Conservation (phyloP, 257 asterid species). For the Solanum dulcamara region DNA sequence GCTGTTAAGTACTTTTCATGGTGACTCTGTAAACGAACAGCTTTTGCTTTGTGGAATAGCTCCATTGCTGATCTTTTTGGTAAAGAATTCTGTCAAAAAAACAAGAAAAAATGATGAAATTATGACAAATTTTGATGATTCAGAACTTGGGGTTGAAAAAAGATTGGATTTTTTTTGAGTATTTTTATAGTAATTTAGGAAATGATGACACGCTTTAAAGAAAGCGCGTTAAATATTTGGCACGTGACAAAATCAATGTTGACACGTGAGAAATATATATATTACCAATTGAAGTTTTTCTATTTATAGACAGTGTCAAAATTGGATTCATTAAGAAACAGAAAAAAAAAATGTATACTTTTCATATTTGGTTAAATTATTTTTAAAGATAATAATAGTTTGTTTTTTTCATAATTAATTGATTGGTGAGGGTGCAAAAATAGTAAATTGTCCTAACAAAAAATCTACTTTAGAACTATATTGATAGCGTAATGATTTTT, state of each 20-base stretch:
- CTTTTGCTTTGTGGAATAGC: constrained; percentile 22
- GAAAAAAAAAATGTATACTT: background rate
- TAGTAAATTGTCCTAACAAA: background rate
- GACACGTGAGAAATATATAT: background rate
- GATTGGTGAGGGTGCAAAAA: background rate
- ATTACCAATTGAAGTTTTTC: background rate
- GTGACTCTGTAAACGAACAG: constrained; percentile 17
- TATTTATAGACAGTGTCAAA: background rate
- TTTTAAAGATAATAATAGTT: background rate
- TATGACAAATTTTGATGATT: background rate
- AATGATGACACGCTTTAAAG: background rate
- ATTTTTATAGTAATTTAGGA: background rate
- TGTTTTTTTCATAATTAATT: background rate
- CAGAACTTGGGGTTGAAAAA: background rate
- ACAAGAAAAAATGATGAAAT: too few species aligned
- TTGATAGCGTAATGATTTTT: background rate
- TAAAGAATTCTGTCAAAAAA: background rate
- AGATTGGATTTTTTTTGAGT: background rate
- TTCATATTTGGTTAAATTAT: background rate
- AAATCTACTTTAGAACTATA: background rate
- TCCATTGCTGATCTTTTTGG: constrained; percentile 23
- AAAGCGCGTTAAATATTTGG: background rate
- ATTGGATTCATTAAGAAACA: background rate
- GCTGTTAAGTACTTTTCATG: constrained; percentile 33
- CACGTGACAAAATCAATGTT: background rate